Base-by-base conservation (phyloP, 805 yeast species). In the Suhomyces vadensis region DNA sequence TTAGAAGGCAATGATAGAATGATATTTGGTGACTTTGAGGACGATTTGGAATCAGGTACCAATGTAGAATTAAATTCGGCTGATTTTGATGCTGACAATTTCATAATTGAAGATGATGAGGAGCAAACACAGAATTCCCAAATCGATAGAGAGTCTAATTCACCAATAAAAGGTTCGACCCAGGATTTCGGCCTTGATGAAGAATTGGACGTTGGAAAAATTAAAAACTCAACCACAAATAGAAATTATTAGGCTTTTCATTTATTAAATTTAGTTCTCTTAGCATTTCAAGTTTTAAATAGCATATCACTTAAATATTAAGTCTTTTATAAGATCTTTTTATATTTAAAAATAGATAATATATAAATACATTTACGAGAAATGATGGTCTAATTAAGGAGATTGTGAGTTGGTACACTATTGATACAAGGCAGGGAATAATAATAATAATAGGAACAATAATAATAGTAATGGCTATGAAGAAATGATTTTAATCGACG, bases 11-110 rank as follows among this genome's bases (percentile, higher is more conserved):
- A 63, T 47, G 73, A 68, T 35, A 56, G 60, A 20, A 56, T 67
- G 50, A 56, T 71, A 1, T 71, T 69, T 51, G 75, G 75, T 2
- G 61, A 66, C 48, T 71, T 71, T 41, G 71, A 67, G 27, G 73
- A 63, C 36, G 73, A 65, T 39, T 56, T 61, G 41, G 70, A 61
- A 31, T 50, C 57, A 11, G 64, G 59, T 6, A 44, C 45, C 10
- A 54, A 54, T 27, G 58, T 71, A 19, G 75, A 69, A 47, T 58
- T 70, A 23, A 58, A 63, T 29, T 57, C 67, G 6, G 64, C 67
- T 1, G 71, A 68, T 23, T 67, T 60, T 44, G 74, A 69, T 45
- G 69, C 60, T 3, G 75, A 71, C 37, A 67, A 69, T 44, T 71
- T 71, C 36, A 64, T 70, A 5, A 68, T 71, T 20, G 73, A 57